Percentiles rank a stretch among this genome's conserved stretches.
These are phyloP conservation scores for Botrytis deweyae DNA, from an alignment of 2,329 filamentous ascomycete genomes.

Conservation along the genomic window DNA sequence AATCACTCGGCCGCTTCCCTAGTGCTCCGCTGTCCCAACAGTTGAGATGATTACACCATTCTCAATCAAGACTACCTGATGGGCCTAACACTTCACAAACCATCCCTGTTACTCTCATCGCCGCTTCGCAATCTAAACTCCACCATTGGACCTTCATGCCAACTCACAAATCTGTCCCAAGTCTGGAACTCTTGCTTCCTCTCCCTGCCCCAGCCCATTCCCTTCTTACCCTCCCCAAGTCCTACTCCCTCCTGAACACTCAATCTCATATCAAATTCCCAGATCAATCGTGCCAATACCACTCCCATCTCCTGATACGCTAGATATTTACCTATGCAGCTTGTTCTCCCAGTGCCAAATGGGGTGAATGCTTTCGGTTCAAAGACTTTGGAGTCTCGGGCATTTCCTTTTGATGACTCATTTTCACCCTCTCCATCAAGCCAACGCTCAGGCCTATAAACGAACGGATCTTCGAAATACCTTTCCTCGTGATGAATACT, in stretches of 20 bases:
- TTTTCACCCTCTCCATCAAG: background rate
- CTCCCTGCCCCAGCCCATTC: background rate
- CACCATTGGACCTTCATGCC: constrained; percentile 10
- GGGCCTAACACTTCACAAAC: background rate
- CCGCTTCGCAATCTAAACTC: background rate
- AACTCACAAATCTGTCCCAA: constrained; percentile 12
- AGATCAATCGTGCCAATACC: constrained; percentile 13
- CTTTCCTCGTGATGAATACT: constrained; percentile 5
- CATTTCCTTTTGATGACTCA: background rate
- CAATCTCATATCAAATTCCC: constrained; percentile 13
- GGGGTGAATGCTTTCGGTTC: background rate
- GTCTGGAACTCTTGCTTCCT: constrained; percentile 10
- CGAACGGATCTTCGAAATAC: background rate
- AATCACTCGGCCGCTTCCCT: background rate
- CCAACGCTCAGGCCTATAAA: background rate
- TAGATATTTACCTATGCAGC: constrained; percentile 8
- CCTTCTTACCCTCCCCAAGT: constrained; percentile 1
- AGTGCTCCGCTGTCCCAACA: background rate
- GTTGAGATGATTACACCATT: too few species aligned
- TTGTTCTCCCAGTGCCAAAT: background rate
- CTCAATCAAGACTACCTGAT: background rate
- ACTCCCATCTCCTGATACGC: constrained; percentile 21
- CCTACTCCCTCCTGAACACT: background rate
- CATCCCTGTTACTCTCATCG: background rate
- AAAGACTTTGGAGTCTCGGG: background rate